phyloP scores from a whole-genome alignment of 371 early-diverging fungal genomes.

The Actinomucor elegans region DNA sequence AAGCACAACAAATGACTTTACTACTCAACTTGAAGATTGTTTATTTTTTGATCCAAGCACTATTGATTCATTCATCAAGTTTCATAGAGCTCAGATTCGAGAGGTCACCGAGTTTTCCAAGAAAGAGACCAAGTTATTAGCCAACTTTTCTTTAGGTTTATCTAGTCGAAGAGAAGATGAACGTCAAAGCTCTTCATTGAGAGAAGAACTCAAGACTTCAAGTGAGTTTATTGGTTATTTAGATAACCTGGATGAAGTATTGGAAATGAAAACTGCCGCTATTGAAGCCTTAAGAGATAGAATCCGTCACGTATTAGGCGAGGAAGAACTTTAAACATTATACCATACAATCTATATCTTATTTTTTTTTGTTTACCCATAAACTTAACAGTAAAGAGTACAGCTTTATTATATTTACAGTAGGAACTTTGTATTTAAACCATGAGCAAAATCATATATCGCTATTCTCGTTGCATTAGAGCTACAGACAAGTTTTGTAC shows the following conservation, averaged over 20 bases:
- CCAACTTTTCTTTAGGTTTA: conserved; percentile 62
- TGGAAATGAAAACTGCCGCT: conserved; percentile 56
- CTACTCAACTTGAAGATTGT: conserved; percentile 15
- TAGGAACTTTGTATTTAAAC: conserved; percentile 63
- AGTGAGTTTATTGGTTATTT: conserved; percentile 51
- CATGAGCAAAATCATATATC: conserved; percentile 77
- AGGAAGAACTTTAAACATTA: conserved; percentile 28
- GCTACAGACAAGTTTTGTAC: conserved; percentile 78
- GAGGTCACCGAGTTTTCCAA: conserved; percentile 79
- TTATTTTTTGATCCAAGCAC: conserved; percentile 31
- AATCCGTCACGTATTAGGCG: conserved; percentile 34
- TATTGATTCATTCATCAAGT: conserved; percentile 74
- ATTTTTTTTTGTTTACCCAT: neutral
- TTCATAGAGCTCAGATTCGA: conserved; percentile 80
- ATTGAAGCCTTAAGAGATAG: conserved; percentile 52
- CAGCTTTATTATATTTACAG: conserved; percentile 9
- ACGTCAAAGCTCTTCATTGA: conserved; percentile 1
- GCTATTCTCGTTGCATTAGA: conserved; percentile 75
- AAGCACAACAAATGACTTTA: conserved; percentile 6
- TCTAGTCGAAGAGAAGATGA: conserved; percentile 33
- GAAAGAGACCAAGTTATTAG: conserved; percentile 79
- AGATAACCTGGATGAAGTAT: conserved; percentile 56
- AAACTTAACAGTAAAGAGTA: neutral
- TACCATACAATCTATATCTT: neutral
- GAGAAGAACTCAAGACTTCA: conserved; percentile 23